Conservation (phyloP, 257 asterid genomes). For the Solanum lignicaule region DNA sequence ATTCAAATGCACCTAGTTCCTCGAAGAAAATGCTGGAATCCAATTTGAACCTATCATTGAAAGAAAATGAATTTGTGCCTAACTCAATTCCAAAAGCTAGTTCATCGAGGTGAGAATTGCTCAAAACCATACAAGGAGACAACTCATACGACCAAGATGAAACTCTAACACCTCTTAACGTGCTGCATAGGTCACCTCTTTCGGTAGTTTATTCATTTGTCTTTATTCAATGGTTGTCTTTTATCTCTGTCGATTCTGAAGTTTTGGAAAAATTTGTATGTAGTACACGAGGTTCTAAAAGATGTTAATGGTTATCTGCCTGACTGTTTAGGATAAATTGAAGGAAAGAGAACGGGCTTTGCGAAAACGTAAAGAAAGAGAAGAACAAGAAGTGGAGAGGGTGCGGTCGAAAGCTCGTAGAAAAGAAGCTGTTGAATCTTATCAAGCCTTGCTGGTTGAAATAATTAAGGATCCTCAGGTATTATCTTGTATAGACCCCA, state of each 20-base stretch:
- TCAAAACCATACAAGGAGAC: neutral
- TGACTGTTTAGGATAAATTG: constrained; percentile 51
- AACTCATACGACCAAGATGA: neutral
- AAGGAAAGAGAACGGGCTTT: constrained; percentile 86
- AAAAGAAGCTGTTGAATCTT: constrained; percentile 87
- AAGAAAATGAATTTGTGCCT: neutral
- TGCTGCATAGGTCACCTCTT: neutral
- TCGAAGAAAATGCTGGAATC: neutral
- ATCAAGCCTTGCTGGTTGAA: constrained; percentile 90
- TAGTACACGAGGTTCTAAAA: neutral
- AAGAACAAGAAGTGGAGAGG: constrained; percentile 98
- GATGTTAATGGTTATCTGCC: neutral
- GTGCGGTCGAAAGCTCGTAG: constrained; percentile 89
- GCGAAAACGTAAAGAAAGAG: constrained; percentile 94
- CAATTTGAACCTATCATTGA: neutral
- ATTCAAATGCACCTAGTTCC: neutral
- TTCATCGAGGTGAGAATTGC: neutral
- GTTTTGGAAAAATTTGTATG: neutral
- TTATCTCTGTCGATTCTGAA: neutral
- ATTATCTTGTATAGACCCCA: constrained; percentile 1
- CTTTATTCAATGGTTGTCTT: neutral
- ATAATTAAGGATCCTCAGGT: constrained; percentile 96
- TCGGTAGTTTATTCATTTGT: neutral
- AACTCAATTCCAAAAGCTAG: neutral
- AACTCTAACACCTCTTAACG: neutral